Base-by-base conservation (phyloP, 2,329 filamentous ascomycete species). In the Xylariaceae sp. region DNA sequence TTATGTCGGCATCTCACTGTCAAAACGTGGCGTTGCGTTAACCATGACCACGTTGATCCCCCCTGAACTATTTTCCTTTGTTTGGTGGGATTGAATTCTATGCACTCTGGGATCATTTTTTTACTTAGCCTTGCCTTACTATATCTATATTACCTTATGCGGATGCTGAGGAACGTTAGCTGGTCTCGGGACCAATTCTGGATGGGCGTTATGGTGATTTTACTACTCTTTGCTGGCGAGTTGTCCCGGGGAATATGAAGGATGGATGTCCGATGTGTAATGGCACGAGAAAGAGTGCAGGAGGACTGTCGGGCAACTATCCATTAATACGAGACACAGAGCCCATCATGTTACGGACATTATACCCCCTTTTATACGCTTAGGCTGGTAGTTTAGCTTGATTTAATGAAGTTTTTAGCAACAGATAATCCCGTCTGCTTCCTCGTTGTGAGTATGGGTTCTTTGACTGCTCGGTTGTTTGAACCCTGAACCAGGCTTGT, bases 61-160 rank as follows among this genome's bases (percentile, higher is more conserved):
- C 37, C 30, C 18, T 10, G 51, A 47, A 39, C 13, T 53, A 18
- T 54, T 56, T 45, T 56, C 55, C 42, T 62, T 60, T 34, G n/a
- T 9, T 48, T 8, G 17, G 17, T 49, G 2, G 30, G 5, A 48
- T 53, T 34, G 13, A 13, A 30, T 49, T 59, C 42, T 53, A 10
- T 30, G 53, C 55, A 56, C 55, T 30, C 23, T 30, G 23, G 54
- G 10, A 42, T 48, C n/a, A 42, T 17, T 6, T 50, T 52, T 50
- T 42, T 52, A 42, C 49, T 18, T 51, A 56, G 39, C 51, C 50
- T 59, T 47, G 18, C 17, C 39, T 30, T 30, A 30, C 23, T 30
- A 30, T 10, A 30, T 30, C 47, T 49, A 17, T 49, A 1, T 13
- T 49, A 17, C 18, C 7, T 18, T 51, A 18, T 37, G 50, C 30